phyloP scores from a whole-genome alignment of 176 grass and related monocot species.

The Tuctoria greenei region DNA sequence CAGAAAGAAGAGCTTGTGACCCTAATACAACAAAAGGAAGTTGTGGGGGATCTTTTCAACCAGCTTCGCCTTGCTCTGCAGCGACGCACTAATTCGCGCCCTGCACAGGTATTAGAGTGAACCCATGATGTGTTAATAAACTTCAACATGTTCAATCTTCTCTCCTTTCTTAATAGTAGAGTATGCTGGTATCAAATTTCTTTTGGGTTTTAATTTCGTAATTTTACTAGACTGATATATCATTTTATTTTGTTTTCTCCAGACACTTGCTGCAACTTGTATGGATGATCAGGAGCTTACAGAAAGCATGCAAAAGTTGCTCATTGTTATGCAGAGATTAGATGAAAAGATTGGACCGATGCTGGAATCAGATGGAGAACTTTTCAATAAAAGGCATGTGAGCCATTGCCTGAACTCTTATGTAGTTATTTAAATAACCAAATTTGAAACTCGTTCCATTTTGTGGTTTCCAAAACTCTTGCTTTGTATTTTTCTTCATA shows the following conservation, averaged over 20 bases:
- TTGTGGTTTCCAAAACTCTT: conserved; percentile 3
- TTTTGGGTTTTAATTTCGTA: background rate
- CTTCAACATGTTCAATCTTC: conserved; percentile 10
- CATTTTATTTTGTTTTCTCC: conserved; percentile 30
- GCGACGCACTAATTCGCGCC: conserved; percentile 71
- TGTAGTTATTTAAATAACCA: background rate
- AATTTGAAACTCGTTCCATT: background rate
- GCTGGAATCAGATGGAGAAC: conserved; percentile 88
- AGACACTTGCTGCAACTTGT: conserved; percentile 80
- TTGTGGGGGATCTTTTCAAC: conserved; percentile 92
- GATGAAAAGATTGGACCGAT: conserved; percentile 87
- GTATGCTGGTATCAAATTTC: background rate
- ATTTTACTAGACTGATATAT: conserved; percentile 15
- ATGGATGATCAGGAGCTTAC: conserved; percentile 87
- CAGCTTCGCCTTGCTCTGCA: conserved; percentile 83
- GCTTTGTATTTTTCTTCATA: conserved; percentile 3
- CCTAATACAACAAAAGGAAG: conserved; percentile 94
- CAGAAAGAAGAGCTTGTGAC: conserved; percentile 69
- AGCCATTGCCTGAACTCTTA: conserved; percentile 17
- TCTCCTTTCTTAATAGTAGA: background rate
- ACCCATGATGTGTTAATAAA: conserved; percentile 7
- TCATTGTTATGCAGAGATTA: conserved; percentile 96
- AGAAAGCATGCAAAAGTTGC: conserved; percentile 89
- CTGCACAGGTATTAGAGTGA: conserved; percentile 72
- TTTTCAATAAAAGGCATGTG: conserved; percentile 90